Evolutionary conservation across 306 rosid genomes (phyloP), one percentile per base, ranked within the genome.

Genomic region (Trifolium repens): DNA sequence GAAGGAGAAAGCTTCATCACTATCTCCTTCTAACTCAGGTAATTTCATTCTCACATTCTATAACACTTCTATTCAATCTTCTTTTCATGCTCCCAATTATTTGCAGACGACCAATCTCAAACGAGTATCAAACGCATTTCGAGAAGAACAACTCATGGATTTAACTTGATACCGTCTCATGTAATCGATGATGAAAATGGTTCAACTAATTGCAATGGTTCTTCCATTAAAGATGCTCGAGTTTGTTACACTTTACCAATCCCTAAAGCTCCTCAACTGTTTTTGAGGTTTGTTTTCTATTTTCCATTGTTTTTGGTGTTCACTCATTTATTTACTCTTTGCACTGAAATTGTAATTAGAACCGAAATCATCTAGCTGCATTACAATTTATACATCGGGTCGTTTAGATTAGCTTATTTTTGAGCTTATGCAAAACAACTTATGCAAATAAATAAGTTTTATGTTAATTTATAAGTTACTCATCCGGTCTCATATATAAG

Each of bases 171-270:
- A 73, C 91, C 87, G 13, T 85, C 78, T 75, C 81, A 59, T 43
- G 62, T 83, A 65, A 37, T 81, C 74, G 24, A 82, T 15, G 82
- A 79, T 4, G 80, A 80, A 37, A 30, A 32, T 17, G 54, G 39
- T 71, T 62, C 77, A 0, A 67, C 27, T 12, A 30, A 40, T 67
- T 66, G 76, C 42, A 74, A 78, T 8, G 72, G 19, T 61, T 77
- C 84, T 46, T 46, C 82, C 26, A 0, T 76, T 37, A 71, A 84
- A 74, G 98, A 90, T 69, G 89, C 75, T n/a, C 84, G 87, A 15
- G 58, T 86, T 63, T 88, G 96, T 82, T 94, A 88, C 77, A 88
- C 90, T 39, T 80, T 94, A 60, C 98, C 97, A 70, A 50, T 80
- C 47, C 84, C 78, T 16, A 78, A 74, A 49, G 65, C 89, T 80